Evolutionary conservation across 2,329 filamentous ascomycete species (phyloP), one percentile per base, ranked within the genome.

Genomic region (Lachnellula hyalina): DNA sequence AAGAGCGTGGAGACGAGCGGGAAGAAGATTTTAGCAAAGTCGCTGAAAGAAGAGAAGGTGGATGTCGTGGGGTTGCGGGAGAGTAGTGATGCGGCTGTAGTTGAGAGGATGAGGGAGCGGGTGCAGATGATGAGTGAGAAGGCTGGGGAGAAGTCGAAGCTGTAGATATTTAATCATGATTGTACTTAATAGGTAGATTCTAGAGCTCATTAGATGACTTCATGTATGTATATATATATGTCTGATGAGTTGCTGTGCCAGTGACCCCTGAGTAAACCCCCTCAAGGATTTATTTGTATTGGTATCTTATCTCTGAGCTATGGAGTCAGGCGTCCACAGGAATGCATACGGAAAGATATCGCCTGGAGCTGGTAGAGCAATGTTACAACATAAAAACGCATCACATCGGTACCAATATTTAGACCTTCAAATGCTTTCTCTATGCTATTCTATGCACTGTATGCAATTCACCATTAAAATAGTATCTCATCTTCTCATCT

Each of bases 11-110:
- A 58, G 34, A 72, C 75, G 4, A 72, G 68, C 9, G 81, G 77
- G 28, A 73, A 71, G 14, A 71, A 60, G 35, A 70, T 85, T 53
- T 73, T 72, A 63, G 77, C 80, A 5, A 80, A 74, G 71, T 80
- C 75, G 2, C 62, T 82, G 45, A 65, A 77, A 58, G 51, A 53
- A 34, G 34, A 38, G n/a, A 25, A 1, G 14, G 15, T 53, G 34
- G 45, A 48, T 42, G 45, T 53, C 15, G 12, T 12, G 15, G n/a
- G 12, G 23, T 42, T 53, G 17, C 42, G 45, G 36, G 15, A 32
- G n/a, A 25, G 14, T 7, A 48, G n/a, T n/a, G 51, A 75, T 19
- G 72, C 72, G 25, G 72, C 76, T 40, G 68, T 81, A 28, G 68
- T 67, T 54, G 65, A 68, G 48, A 65, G 73, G 54, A 68, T 77